phyloP scores from a whole-genome alignment of 768 basidiomycete genomes.

The Pisolithus marmoratus region DNA sequence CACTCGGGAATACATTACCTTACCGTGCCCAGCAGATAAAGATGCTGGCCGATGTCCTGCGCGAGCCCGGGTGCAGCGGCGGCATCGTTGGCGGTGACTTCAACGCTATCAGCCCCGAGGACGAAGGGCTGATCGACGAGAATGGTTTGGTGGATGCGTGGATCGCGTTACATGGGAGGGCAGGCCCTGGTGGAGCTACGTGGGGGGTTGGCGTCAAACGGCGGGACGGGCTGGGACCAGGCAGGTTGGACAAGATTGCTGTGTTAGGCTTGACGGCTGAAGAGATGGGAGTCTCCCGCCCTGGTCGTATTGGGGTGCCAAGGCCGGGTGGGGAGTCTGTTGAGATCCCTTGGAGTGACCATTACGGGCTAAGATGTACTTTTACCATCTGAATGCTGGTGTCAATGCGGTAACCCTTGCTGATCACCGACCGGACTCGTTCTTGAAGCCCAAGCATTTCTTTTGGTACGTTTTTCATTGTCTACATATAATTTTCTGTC shows the following conservation, averaged over 20 bases:
- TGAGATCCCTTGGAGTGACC: slow-evolving; percentile 31
- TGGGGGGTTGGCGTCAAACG: slow-evolving; percentile 31
- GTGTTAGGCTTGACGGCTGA: slow-evolving; percentile 30
- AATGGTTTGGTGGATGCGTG: slow-evolving; percentile 38
- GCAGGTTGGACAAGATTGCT: slow-evolving; percentile 38
- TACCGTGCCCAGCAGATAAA: slow-evolving; percentile 29
- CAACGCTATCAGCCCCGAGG: slow-evolving; percentile 36
- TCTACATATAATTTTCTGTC: no score
- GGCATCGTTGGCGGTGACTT: slow-evolving; percentile 44
- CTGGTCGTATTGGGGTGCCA: slow-evolving; percentile 28
- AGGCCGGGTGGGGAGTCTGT: slow-evolving; percentile 4
- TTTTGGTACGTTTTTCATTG: no score
- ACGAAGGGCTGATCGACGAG: slow-evolving; percentile 31
- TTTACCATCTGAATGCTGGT: slow-evolving; percentile 18
- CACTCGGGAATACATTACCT: slow-evolving; percentile 16
- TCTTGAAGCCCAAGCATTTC: no score
- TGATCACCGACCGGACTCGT: no score
- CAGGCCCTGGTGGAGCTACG: slow-evolving; percentile 29
- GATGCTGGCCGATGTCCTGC: slow-evolving; percentile 30
- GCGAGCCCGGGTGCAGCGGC: slow-evolving; percentile 36
- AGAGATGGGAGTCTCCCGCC: slow-evolving; percentile 32
- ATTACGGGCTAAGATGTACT: slow-evolving; percentile 31
- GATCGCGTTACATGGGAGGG: slow-evolving; percentile 30
- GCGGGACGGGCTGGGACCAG: slow-evolving; percentile 21
- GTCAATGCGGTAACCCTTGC: no score